Evolutionary conservation across 805 yeast genomes (phyloP).

Genomic region (Zygosaccharomyces kombuchaensis): DNA sequence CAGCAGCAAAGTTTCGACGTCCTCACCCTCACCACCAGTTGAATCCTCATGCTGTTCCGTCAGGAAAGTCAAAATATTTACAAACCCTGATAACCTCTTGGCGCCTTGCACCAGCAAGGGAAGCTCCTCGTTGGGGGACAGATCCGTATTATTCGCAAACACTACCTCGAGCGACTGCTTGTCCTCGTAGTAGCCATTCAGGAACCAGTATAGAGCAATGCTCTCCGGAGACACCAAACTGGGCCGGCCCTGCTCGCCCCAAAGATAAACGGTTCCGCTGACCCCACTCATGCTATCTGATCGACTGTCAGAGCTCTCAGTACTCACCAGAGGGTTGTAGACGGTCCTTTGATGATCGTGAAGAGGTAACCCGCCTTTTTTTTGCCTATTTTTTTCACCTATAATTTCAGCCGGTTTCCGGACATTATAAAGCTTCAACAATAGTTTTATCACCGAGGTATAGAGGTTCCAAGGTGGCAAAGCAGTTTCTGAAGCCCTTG

Average conservation of each 20-base stretch:
- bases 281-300: background rate
- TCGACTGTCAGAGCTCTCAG: background rate
- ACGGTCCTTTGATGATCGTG: background rate
- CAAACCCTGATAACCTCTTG: constrained; percentile 39
- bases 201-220: constrained; percentile 29
- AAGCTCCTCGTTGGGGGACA: constrained; percentile 45
- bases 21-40: constrained; percentile 9
- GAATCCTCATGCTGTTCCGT: constrained; percentile 1
- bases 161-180: constrained; percentile 37
- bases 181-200: constrained; percentile 13
- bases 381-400: background rate
- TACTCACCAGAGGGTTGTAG: background rate
- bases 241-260: constrained; percentile 29
- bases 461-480: background rate
- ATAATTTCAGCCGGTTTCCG: background rate
- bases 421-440: background rate
- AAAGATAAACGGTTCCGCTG: constrained; percentile 19
- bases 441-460: background rate
- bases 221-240: constrained; percentile 30
- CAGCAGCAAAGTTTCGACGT: constrained; percentile 35
- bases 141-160: constrained; percentile 55
- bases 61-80: constrained; percentile 38
- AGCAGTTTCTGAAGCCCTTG: background rate
- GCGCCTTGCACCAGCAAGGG: constrained; percentile 43
- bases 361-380: background rate